These are phyloP conservation scores for Canavalia ensiformis DNA, from an alignment of 306 rosid genomes.

Conservation along the genomic window DNA sequence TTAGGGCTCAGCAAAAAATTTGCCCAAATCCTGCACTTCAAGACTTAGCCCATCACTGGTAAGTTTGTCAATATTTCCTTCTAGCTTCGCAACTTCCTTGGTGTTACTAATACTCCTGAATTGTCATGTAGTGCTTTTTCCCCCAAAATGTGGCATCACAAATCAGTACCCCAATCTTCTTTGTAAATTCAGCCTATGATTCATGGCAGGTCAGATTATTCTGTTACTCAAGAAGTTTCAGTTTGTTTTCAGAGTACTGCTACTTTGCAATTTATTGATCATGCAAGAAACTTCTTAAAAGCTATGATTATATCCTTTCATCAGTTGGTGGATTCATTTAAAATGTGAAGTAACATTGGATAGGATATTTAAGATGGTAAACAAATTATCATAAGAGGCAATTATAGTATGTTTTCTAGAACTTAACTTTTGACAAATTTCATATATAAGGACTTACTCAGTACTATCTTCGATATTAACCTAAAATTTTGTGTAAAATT, in stretches of 20 bases:
- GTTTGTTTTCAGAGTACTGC: not conserved
- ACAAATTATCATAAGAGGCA: not conserved
- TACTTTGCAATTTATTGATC: conserved; percentile 13
- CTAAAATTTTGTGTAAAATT: too few relatives aligned
- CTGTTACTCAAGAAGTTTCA: conserved; percentile 1
- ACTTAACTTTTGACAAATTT: too few relatives aligned
- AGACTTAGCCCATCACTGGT: conserved; percentile 69
- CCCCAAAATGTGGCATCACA: conserved; percentile 71
- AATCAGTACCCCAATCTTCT: conserved; percentile 74
- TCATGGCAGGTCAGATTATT: conserved; percentile 89
- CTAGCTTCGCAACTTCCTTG: not conserved
- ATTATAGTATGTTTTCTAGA: not conserved
- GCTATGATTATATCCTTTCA: conserved; percentile 13
- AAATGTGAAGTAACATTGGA: not conserved
- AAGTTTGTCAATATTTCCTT: conserved; percentile 41
- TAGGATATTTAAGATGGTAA: not conserved
- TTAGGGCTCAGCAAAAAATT: conserved; percentile 72
- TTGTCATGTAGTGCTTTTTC: conserved; percentile 81
- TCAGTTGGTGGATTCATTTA: conserved; percentile 25
- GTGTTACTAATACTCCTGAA: conserved; percentile 38
- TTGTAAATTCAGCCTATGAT: conserved; percentile 91
- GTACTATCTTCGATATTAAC: too few relatives aligned
- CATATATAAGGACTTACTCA: too few relatives aligned
- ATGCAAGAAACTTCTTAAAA: not conserved
- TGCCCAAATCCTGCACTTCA: conserved; percentile 82